phyloP scores from a whole-genome alignment of 1,284 basidiomycete genomes.

The Ceratobasidium sp. region DNA sequence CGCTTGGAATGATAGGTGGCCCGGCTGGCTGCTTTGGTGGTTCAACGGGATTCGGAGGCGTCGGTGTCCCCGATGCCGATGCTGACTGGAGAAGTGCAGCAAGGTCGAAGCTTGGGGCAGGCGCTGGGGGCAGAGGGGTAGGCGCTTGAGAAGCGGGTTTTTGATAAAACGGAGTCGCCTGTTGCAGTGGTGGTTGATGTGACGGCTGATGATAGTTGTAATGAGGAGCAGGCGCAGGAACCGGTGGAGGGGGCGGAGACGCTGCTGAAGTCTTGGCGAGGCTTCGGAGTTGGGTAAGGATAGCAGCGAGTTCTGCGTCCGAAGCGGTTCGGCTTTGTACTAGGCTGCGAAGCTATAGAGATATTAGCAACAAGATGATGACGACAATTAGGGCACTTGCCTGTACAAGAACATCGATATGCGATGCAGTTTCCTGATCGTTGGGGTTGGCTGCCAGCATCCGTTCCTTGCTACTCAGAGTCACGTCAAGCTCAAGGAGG shows the following conservation, averaged over 20 bases:
- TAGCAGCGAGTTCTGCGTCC: conserved; percentile 79
- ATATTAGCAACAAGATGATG: conserved; percentile 13
- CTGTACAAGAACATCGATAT: conserved; percentile 75
- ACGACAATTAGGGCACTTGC: conserved; percentile 53
- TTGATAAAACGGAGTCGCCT: conserved; percentile 7
- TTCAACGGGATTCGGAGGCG: conserved; percentile 38
- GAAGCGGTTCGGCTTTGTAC: conserved; percentile 78
- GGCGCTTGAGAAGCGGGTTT: conserved; percentile 24
- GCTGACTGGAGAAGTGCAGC: conserved; percentile 21
- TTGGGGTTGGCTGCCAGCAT: conserved; percentile 68
- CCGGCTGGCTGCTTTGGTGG: conserved; percentile 40
- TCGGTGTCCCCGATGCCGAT: conserved; percentile 8
- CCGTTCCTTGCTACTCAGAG: conserved; percentile 76
- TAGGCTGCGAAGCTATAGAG: conserved; percentile 69
- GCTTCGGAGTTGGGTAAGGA: conserved; percentile 74
- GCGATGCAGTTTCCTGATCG: conserved; percentile 62
- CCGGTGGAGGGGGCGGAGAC: conserved; percentile 48
- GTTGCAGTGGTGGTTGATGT: background rate
- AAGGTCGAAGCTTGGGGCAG: conserved; percentile 39
- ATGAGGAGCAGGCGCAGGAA: conserved; percentile 48
- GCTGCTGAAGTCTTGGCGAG: conserved; percentile 56
- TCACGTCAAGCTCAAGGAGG: conserved; percentile 78
- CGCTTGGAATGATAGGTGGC: conserved; percentile 43
- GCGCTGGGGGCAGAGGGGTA: background rate
- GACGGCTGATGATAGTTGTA: conserved; percentile 47